Base-by-base conservation (phyloP, 805 yeast species). In the Peterozyma xylosa region DNA sequence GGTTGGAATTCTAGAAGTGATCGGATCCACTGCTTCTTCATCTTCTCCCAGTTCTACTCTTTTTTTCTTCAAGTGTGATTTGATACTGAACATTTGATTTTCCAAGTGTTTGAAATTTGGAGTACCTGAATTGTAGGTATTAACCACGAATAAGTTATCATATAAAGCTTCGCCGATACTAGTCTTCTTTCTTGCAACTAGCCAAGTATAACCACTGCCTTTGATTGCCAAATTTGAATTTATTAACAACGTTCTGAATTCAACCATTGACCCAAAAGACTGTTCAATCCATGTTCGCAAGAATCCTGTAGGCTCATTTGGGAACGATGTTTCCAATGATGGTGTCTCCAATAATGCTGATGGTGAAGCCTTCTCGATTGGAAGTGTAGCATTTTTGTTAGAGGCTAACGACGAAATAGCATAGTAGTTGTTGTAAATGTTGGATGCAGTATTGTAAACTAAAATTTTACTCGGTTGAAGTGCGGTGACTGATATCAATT, bases 201-300 rank as follows among this genome's bases (percentile, higher is more conserved):
- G 67, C 93, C 97, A 93, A 10, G 90, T 85, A 63, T 74, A 80
- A 3, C 99, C 99, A 61, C 87, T 91, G 41, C 98, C 97, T 48
- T 82, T 78, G 48, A 88, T 76, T 3, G 83, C 74, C 41, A 70
- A 64, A 10, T 91, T 87, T 1, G 93, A 79, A 46, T 77, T 74
- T 46, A 86, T 57, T 37, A 93, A 62, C 39, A 86, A 71, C 1
- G 85, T 76, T 52, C 84, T 74, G 58, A 93, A 82, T 58, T 88
- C 95, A 13, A 73, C 76, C 9, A 87, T 49, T 0, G 90, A 79
- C 6, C 96, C 96, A 63, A 89, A 89, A 2, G 82, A 75, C 36
- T 70, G 65, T 16, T 64, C 63, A 27, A 86, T 68, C 65, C 84
- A 76, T 21, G 65, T 59, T 17, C 59, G 57, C 39, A 79, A 62